Evolutionary conservation across 306 rosid species (phyloP).

Genomic region (Prosopis cineraria): DNA sequence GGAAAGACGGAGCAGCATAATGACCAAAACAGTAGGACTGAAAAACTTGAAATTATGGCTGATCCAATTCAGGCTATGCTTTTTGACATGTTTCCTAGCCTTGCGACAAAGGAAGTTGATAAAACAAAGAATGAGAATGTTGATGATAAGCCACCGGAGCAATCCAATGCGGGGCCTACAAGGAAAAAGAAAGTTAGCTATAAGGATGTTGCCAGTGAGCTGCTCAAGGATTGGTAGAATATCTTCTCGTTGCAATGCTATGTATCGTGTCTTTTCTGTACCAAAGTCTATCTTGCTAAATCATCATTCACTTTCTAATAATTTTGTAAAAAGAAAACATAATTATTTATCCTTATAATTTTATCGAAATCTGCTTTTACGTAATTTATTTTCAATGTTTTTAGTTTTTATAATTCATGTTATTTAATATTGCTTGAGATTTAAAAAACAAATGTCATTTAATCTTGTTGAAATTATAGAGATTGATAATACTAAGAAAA

Average conservation of each 20-base stretch:
- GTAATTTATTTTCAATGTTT: too few relatives aligned
- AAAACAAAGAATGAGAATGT: slow-evolving; percentile 27
- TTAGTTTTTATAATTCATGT: too few relatives aligned
- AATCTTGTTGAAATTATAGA: too few relatives aligned
- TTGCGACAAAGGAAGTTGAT: slow-evolving; percentile 47
- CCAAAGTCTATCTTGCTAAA: not conserved
- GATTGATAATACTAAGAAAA: too few relatives aligned
- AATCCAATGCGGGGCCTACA: slow-evolving; percentile 43
- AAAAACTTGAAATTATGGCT: slow-evolving; percentile 46
- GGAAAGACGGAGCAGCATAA: slow-evolving; percentile 40
- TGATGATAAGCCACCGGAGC: slow-evolving; percentile 47
- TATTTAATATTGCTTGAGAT: too few relatives aligned
- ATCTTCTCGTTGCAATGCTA: not conserved
- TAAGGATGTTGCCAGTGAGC: slow-evolving; percentile 69
- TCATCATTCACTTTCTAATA: not conserved
- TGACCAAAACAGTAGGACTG: slow-evolving; percentile 31
- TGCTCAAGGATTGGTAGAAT: slow-evolving; percentile 78
- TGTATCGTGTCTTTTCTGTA: slow-evolving; percentile 10
- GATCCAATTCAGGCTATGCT: slow-evolving; percentile 89
- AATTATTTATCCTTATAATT: too few relatives aligned
- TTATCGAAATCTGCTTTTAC: too few relatives aligned
- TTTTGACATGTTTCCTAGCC: slow-evolving; percentile 83
- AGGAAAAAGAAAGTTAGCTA: slow-evolving; percentile 89
- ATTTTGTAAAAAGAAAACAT: too few relatives aligned
- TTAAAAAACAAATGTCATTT: too few relatives aligned